Base-by-base conservation (phyloP, 2,329 filamentous ascomycete genomes). In the Mycocentrospora acerina region DNA sequence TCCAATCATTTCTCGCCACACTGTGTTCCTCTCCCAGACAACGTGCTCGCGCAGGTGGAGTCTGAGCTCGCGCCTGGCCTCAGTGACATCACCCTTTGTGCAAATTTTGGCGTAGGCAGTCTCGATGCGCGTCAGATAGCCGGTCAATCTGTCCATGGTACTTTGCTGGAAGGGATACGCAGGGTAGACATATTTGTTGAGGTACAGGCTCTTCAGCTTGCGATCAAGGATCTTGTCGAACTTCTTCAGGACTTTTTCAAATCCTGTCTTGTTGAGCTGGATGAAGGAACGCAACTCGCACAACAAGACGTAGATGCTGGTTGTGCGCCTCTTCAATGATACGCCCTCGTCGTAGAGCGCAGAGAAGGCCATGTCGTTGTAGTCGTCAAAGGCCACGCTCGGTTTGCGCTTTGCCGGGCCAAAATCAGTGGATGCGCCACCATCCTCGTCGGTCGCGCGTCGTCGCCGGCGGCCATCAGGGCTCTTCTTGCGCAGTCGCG, bases 1-100 rank as follows among this genome's bases (percentile, higher is more conserved):
- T 36, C 91, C 93, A 64, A 98, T 98, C 81, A 98, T 93, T 58
- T 98, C 93, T 70, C 94, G 79, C 93, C 93, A 98, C 13, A 98
- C 93, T 0, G 93, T 98, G 63, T 98, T 98, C 40, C 93, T 81
- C 67, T 98, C 94, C 94, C 93, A 98, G 0, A 97, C 91, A 14
- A 98, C 90, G 66, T 98, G 93, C 69, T 98, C 94, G 40, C 93
- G 79, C 17, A 98, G 78, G 61, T 98, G 90, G 19, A 95, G 81
- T 37, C 93, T 81, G 40, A 98, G 75, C 62, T 97, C 93, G 53
- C 88, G 85, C 58, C 83, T 88, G 4, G 93, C 90, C 10, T 86
- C 72, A 5, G 79, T 75, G 3, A 86, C 70, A 59, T 98, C 88
- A 19, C 90, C 90, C 28, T 85, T 81, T 0, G 90, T 94, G 37